These are phyloP conservation scores for Aplosporella prunicola DNA, from an alignment of 2,329 filamentous ascomycete genomes.

Conservation along the genomic window DNA sequence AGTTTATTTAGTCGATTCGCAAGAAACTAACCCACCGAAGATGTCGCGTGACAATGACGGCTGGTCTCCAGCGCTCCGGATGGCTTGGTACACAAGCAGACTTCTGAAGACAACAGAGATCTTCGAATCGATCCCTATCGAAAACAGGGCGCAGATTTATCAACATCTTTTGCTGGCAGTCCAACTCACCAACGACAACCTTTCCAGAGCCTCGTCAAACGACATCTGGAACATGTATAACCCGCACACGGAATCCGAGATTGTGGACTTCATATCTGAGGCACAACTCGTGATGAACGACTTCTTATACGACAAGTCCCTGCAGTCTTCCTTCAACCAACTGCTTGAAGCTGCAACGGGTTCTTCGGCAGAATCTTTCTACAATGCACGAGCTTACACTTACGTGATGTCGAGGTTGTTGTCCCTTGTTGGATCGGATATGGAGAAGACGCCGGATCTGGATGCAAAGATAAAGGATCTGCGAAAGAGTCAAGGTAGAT, in stretches of 20 bases:
- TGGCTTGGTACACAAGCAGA: slow-evolving; percentile 59
- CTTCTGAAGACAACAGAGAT: slow-evolving; percentile 42
- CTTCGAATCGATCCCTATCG: slow-evolving; percentile 22
- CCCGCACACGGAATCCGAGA: slow-evolving; percentile 42
- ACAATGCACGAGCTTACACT: slow-evolving; percentile 31
- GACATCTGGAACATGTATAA: slow-evolving; percentile 41
- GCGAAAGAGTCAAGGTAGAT: slow-evolving; percentile 13
- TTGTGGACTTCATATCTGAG: slow-evolving; percentile 43
- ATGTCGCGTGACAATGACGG: slow-evolving; percentile 56
- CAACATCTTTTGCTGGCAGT: slow-evolving; percentile 45
- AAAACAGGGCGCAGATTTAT: slow-evolving; percentile 33
- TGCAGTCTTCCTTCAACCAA: slow-evolving; percentile 19
- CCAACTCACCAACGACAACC: slow-evolving; percentile 50
- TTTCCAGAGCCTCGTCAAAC: slow-evolving; percentile 47
- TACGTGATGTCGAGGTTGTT: slow-evolving; percentile 29
- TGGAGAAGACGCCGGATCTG: slow-evolving; percentile 23
- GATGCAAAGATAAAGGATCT: slow-evolving; percentile 28
- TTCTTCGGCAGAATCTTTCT: slow-evolving; percentile 28
- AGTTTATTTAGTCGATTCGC: slow-evolving; percentile 49
- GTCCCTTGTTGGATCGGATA: slow-evolving; percentile 33
- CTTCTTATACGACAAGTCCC: slow-evolving; percentile 11
- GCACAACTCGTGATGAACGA: slow-evolving; percentile 38
- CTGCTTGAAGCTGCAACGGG: slow-evolving; percentile 14
- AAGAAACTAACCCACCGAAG: slow-evolving; percentile 16
- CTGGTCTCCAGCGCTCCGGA: slow-evolving; percentile 62